These are phyloP conservation scores for Rhodotorula sp. DNA, from an alignment of 1,284 basidiomycete species.

Conservation along the genomic window DNA sequence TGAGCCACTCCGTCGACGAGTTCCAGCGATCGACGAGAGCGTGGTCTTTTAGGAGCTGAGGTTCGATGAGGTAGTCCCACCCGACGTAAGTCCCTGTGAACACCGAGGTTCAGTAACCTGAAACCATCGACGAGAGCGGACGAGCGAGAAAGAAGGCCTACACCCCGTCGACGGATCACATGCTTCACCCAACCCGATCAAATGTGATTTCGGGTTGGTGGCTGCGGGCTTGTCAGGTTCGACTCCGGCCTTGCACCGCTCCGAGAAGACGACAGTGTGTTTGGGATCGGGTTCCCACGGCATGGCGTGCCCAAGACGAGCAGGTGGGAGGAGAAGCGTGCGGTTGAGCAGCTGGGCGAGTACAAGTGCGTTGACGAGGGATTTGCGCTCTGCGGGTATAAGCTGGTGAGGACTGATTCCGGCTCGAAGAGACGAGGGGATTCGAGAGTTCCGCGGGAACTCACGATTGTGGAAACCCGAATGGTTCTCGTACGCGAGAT, in stretches of 20 bases:
- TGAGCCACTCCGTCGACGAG: conserved; percentile 3
- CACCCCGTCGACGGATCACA: conserved; percentile 23
- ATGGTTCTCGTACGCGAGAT: conserved; percentile 32
- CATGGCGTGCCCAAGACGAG: conserved; percentile 26
- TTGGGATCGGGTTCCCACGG: conserved; percentile 26
- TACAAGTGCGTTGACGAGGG: conserved; percentile 34
- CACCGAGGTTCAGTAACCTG: too few species aligned
- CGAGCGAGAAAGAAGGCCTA: neutral
- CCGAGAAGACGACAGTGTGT: conserved; percentile 8
- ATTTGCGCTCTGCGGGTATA: conserved; percentile 25
- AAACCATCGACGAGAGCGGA: too few species aligned
- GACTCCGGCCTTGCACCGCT: conserved; percentile 31
- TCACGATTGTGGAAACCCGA: conserved; percentile 38
- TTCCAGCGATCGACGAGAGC: conserved; percentile 36
- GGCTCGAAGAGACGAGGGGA: too few species aligned
- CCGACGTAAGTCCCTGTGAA: conserved; percentile 25
- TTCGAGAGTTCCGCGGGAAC: neutral
- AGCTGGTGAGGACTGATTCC: too few species aligned
- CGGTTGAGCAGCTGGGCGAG: conserved; percentile 33
- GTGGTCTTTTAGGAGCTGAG: conserved; percentile 9
- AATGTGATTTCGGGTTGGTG: neutral
- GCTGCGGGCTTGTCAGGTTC: conserved; percentile 15
- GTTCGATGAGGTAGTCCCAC: conserved; percentile 28
- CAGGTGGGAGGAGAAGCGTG: conserved; percentile 37
- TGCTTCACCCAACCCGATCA: neutral